These are phyloP conservation scores for button mushroom (Agaricus bisporus) DNA, from an alignment of 768 basidiomycete genomes.

Conservation along the genomic window DNA sequence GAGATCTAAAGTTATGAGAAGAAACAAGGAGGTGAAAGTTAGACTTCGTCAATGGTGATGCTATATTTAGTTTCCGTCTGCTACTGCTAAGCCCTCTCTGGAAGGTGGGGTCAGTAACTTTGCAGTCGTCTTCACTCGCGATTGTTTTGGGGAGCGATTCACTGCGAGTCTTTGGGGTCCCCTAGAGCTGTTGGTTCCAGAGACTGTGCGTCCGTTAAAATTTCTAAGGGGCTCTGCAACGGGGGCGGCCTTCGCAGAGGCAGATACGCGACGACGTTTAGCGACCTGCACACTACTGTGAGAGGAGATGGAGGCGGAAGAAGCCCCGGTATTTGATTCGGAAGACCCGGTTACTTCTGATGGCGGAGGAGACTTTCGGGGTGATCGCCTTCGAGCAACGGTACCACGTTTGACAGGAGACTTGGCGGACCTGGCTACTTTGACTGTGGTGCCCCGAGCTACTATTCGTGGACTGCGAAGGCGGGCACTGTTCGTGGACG, in stretches of 20 bases:
- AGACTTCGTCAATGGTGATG: background rate
- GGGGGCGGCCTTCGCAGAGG: background rate
- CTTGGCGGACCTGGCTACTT: background rate
- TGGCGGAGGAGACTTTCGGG: background rate
- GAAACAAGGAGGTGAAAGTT: background rate
- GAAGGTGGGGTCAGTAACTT: background rate
- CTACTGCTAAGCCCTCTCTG: background rate
- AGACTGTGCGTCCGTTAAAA: background rate
- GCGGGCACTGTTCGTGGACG: background rate
- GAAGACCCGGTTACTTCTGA: background rate
- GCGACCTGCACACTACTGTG: background rate
- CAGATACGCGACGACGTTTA: slow-evolving; percentile 5
- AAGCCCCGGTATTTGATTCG: background rate
- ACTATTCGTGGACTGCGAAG: background rate
- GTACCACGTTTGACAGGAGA: background rate
- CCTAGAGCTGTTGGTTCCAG: background rate
- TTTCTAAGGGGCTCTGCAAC: background rate
- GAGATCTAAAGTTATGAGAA: background rate
- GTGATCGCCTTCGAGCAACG: background rate
- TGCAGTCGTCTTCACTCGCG: background rate
- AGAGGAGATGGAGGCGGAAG: background rate
- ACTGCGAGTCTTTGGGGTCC: background rate
- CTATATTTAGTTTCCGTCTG: background rate
- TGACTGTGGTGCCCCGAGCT: background rate
- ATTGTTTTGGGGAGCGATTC: background rate